Evolutionary conservation across 164 flowering plant species (phyloP).

Genomic region (Cinnamomum chago): DNA sequence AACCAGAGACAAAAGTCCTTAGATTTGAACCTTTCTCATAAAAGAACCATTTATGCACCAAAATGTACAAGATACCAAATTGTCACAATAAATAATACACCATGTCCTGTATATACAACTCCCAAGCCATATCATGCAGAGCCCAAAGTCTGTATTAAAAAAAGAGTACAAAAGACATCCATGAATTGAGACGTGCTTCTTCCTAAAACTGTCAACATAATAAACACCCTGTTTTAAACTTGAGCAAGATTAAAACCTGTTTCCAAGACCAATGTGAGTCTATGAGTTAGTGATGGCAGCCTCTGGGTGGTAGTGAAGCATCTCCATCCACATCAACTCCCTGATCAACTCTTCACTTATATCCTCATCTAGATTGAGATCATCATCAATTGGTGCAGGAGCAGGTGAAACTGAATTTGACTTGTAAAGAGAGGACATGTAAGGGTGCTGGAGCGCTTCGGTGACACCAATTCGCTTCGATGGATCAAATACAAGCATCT

Average conservation of each 20-base stretch:
- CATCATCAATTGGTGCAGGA: constrained; percentile 62
- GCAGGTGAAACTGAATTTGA: constrained; percentile 67
- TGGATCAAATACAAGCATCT: constrained; percentile 89
- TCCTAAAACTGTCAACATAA: background rate
- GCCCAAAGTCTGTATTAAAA: background rate
- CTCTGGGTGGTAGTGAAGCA: constrained; percentile 85
- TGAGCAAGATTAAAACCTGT: background rate
- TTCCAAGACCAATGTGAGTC: constrained; percentile 6
- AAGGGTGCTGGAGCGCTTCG: constrained; percentile 87
- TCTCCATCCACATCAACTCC: constrained; percentile 87
- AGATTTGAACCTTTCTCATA: background rate
- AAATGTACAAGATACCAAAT: constrained; percentile 1
- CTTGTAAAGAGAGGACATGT: constrained; percentile 71
- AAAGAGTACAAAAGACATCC: background rate
- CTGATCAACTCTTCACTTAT: constrained; percentile 71
- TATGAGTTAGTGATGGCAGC: constrained; percentile 37
- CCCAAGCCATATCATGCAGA: background rate
- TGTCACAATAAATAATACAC: background rate
- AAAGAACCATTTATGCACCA: background rate
- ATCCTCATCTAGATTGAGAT: constrained; percentile 83
- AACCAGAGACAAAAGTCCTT: background rate
- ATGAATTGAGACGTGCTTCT: constrained; percentile 1
- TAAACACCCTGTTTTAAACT: too few relatives aligned
- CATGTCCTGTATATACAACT: constrained; percentile 4
- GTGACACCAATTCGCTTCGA: constrained; percentile 80